A percentile compares a stretch with the other conserved stretches of the same genome.
Evolutionary conservation across 2,329 filamentous ascomycete genomes (phyloP).

Genomic region (Nothomitra cinnamomea): DNA sequence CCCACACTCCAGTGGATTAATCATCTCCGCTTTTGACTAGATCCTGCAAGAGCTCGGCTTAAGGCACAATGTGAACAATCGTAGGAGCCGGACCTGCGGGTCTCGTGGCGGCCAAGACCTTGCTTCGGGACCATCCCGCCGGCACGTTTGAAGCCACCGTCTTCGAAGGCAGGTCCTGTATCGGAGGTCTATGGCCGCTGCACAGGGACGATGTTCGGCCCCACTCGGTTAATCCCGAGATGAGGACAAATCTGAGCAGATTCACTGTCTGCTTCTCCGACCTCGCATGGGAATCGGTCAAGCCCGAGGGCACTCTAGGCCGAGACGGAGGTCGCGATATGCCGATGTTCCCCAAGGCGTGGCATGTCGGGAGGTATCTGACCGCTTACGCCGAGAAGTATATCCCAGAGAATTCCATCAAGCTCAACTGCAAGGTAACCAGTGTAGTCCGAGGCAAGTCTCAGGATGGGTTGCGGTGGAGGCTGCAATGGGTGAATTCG

Average conservation of each 20-base stretch:
- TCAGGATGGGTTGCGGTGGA: slow-evolving; percentile 18
- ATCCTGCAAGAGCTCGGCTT: no score
- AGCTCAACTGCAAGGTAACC: slow-evolving; percentile 27
- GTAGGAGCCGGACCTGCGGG: slow-evolving; percentile 1
- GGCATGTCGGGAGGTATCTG: slow-evolving; percentile 60
- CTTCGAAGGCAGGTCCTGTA: slow-evolving; percentile 45
- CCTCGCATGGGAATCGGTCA: slow-evolving; percentile 45
- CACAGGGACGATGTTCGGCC: slow-evolving; percentile 4
- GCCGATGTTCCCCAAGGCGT: slow-evolving; percentile 56
- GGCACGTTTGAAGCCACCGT: slow-evolving; percentile 47
- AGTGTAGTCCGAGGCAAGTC: slow-evolving; percentile 12
- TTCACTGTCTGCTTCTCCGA: slow-evolving; percentile 52
- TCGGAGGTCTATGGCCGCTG: slow-evolving; percentile 65
- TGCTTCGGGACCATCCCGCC: slow-evolving; percentile 3
- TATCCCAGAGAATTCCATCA: slow-evolving; percentile 29
- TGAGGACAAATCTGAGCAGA: slow-evolving; percentile 54
- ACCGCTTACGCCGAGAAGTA: slow-evolving; percentile 45
- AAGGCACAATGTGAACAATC: background rate
- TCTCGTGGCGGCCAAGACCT: slow-evolving; percentile 2
- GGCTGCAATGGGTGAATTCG: slow-evolving; percentile 20
- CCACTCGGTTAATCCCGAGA: slow-evolving; percentile 34
- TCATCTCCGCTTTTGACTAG: background rate
- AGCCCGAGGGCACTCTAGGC: slow-evolving; percentile 13
- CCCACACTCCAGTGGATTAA: background rate
- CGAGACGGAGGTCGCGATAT: slow-evolving; percentile 19